Base-by-base conservation (phyloP, 495 filamentous ascomycete species). In the Emericellopsis terricola region DNA sequence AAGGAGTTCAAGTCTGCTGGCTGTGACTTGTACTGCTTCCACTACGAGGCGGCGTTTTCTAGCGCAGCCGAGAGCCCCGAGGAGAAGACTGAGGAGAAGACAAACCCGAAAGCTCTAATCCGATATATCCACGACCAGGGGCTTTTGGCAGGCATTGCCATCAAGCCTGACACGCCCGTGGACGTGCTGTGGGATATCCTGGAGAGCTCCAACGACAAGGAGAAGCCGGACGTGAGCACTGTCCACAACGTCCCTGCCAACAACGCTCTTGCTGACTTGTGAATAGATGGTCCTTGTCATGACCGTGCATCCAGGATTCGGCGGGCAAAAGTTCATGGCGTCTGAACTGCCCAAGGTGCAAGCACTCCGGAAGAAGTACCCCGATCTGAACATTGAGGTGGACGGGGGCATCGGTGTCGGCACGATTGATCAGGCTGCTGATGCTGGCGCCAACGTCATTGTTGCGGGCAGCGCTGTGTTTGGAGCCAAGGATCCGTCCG, bases 21-120 rank as follows among this genome's bases (percentile, higher is more conserved):
- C 15, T 94, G 86, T 60, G 87, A 97, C 51, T 70, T 96, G 7
- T 97, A 97, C 65, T 94, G 87, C 66, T 97, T 97, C 65, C 89
- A 97, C 63, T 94, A 96, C 57, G 89, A 97, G 60, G 89, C 89
- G n/a, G 91, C 89, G 31, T 66, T 82, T 44, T 86, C 80, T 26
- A 79, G 80, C 32, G 83, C 82, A 8, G 85, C 89, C 41, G 78
- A 81, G 52, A 66, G 68, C 26, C 84, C 85, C 30, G 70, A 77
- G 37, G 72, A 62, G 27, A 68, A 57, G 33, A 69, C 71, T 4
- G 73, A 75, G 26, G 53, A 52, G 26, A 69, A 65, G 34, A 96
- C 89, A 8, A 77, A 56, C 43, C 87, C 89, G 8, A 71, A 71
- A 43, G 79, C 91, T 50, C 59, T 97, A 49, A 83, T 96, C 47